Evolutionary conservation across 129 eudicot species (phyloP).

Genomic region (sunflower (Helianthus annuus)): DNA sequence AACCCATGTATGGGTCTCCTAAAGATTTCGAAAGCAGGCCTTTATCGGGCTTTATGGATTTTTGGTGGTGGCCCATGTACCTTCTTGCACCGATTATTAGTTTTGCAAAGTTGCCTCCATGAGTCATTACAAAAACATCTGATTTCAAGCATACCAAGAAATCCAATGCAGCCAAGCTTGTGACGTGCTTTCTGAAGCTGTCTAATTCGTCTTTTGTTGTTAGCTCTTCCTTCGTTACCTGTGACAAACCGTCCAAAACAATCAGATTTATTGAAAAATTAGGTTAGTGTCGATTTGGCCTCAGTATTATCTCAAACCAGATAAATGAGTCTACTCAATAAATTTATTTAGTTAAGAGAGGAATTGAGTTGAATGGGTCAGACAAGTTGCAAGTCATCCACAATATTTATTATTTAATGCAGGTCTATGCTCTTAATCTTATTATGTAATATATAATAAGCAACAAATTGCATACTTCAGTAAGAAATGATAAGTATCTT

Average conservation of each 20-base stretch:
- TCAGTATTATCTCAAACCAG: neutral
- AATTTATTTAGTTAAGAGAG: neutral
- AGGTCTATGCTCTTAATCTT: neutral
- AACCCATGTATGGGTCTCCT: constrained; percentile 98
- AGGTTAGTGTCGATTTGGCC: neutral
- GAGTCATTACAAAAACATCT: constrained; percentile 94
- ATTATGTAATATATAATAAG: neutral
- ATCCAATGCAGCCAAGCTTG: constrained; percentile 95
- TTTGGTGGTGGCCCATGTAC: constrained; percentile 81
- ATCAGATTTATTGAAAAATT: neutral
- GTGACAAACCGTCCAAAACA: constrained; percentile 21
- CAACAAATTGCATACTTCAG: neutral
- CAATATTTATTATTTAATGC: neutral
- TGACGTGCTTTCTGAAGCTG: constrained; percentile 87
- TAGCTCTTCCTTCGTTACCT: constrained; percentile 95
- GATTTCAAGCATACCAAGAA: constrained; percentile 93
- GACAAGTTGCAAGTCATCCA: neutral
- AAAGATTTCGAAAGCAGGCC: constrained; percentile 91
- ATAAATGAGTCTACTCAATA: neutral
- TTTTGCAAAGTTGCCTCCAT: constrained; percentile 94
- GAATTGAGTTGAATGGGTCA: neutral
- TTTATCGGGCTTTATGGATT: constrained; percentile 94
- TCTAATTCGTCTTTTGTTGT: constrained; percentile 85
- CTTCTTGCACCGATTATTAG: constrained; percentile 76
- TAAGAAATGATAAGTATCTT: neutral